phyloP scores from a whole-genome alignment of 1,139 yeast species.

The Yamadazyma triangularis region DNA sequence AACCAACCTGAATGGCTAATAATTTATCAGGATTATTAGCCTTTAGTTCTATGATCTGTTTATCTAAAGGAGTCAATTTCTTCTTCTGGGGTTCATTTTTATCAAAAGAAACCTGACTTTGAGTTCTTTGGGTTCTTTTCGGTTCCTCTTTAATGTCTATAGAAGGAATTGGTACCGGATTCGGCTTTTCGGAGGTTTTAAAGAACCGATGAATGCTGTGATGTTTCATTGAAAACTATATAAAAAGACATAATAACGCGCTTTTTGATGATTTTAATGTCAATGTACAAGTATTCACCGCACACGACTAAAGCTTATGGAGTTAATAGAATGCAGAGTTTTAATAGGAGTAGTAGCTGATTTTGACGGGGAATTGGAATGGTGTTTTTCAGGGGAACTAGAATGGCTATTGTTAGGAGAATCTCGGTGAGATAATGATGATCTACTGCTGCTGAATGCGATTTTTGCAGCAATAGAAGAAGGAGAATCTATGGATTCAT shows the following conservation, averaged over 20 bases:
- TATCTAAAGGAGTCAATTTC: slow-evolving; percentile 68
- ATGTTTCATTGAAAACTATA: slow-evolving; percentile 14
- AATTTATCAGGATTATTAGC: slow-evolving; percentile 57
- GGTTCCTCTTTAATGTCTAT: too few relatives aligned
- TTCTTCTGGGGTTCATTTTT: slow-evolving; percentile 1
- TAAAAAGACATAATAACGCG: too few relatives aligned
- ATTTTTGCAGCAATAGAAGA: slow-evolving; percentile 30
- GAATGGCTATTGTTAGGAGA: slow-evolving; percentile 1
- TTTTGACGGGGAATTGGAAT: slow-evolving; percentile 1
- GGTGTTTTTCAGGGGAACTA: slow-evolving; percentile 5
- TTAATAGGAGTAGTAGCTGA: slow-evolving; percentile 8
- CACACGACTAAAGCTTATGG: slow-evolving; percentile 31
- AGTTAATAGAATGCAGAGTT: slow-evolving; percentile 11
- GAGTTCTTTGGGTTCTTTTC: too few relatives aligned
- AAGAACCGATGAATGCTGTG: slow-evolving; percentile 27
- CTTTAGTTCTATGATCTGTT: slow-evolving; percentile 68
- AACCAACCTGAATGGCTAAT: slow-evolving; percentile 83
- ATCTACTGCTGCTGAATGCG: slow-evolving; percentile 23
- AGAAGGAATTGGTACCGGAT: too few relatives aligned
- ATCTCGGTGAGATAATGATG: slow-evolving; percentile 9
- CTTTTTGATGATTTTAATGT: too few relatives aligned
- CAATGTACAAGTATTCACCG: slow-evolving; percentile 13
- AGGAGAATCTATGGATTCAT: slow-evolving; percentile 14
- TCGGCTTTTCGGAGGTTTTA: slow-evolving; percentile 7
- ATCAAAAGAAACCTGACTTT: too few relatives aligned